phyloP scores from a whole-genome alignment of 2,329 filamentous ascomycete species.

The Colletotrichum higginsianum region DNA sequence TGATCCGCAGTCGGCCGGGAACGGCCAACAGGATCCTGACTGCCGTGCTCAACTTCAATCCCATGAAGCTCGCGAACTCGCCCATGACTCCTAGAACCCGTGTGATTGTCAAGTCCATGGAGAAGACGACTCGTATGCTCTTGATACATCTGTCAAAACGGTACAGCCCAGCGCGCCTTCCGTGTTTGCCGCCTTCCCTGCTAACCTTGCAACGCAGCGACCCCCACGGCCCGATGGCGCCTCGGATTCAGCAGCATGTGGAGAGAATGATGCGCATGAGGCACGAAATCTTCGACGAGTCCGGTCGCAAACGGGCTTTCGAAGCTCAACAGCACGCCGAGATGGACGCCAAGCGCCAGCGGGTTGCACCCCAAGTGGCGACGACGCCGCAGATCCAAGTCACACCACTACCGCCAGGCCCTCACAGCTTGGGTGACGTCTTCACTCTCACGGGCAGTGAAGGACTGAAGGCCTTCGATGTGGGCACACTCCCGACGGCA shows the following conservation, averaged over 20 bases:
- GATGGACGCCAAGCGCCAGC: conserved; percentile 87
- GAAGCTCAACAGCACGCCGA: conserved; percentile 80
- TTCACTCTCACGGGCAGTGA: conserved; percentile 87
- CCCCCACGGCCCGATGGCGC: conserved; percentile 81
- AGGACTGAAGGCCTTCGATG: conserved; percentile 84
- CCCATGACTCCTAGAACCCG: conserved; percentile 84
- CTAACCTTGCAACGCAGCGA: conserved; percentile 69
- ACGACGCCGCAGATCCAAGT: conserved; percentile 64
- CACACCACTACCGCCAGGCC: conserved; percentile 80
- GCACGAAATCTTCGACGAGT: conserved; percentile 84
- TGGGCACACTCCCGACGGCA: conserved; percentile 81
- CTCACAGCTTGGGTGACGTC: conserved; percentile 84
- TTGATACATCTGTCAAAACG: conserved; percentile 87
- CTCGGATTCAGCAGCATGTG: conserved; percentile 88
- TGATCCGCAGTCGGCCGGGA: conserved; percentile 85
- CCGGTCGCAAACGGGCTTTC: conserved; percentile 81
- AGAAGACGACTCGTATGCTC: conserved; percentile 89
- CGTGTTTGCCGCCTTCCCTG: conserved; percentile 9
- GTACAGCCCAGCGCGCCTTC: conserved; percentile 59
- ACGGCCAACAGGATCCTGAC: conserved; percentile 89
- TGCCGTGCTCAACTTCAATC: conserved; percentile 91
- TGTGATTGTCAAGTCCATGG: conserved; percentile 92
- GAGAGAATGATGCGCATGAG: conserved; percentile 86
- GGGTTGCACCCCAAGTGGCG: conserved; percentile 60
- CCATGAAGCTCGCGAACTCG: conserved; percentile 82